phyloP scores from a whole-genome alignment of 1,284 basidiomycete genomes.

The Ustilago nuda region DNA sequence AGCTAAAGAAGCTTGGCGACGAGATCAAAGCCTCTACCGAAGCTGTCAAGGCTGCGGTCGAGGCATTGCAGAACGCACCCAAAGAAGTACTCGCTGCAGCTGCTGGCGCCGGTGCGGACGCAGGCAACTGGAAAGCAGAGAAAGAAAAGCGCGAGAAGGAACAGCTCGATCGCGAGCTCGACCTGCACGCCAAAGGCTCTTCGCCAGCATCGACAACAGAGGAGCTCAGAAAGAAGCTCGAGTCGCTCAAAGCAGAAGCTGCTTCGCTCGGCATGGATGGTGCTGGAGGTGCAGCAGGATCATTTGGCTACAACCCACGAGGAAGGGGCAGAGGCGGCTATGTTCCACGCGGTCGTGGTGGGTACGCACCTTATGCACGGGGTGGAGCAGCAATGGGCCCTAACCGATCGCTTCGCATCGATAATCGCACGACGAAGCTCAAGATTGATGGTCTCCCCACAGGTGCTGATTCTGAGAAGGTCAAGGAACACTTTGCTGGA shows the following conservation, averaged over 20 bases:
- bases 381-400: slow-evolving; percentile 72
- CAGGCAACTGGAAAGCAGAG: slow-evolving; percentile 73
- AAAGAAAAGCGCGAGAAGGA: slow-evolving; percentile 80
- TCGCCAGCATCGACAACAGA: slow-evolving; percentile 75
- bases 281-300: slow-evolving; percentile 45
- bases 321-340: slow-evolving; percentile 68
- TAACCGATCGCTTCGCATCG: slow-evolving; percentile 79
- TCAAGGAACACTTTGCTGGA: slow-evolving; percentile 79
- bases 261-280: slow-evolving; percentile 80
- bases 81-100: slow-evolving; percentile 40
- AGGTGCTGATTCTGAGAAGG: slow-evolving; percentile 73
- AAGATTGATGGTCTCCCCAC: slow-evolving; percentile 77
- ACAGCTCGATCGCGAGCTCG: slow-evolving; percentile 75
- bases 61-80: slow-evolving; percentile 67
- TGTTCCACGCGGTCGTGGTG: slow-evolving; percentile 74
- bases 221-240: slow-evolving; percentile 81
- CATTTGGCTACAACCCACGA: slow-evolving; percentile 66
- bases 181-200: slow-evolving; percentile 70
- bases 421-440: slow-evolving; percentile 87
- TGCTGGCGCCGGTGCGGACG: slow-evolving; percentile 36
- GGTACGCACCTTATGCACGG: slow-evolving; percentile 78
- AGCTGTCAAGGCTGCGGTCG: slow-evolving; percentile 68
- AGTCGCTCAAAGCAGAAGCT: slow-evolving; percentile 85
- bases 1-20: slow-evolving; percentile 81
- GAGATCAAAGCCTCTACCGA: slow-evolving; percentile 77